Base-by-base conservation (phyloP, 495 filamentous ascomycete species). In the Aspergillus panamensis region DNA sequence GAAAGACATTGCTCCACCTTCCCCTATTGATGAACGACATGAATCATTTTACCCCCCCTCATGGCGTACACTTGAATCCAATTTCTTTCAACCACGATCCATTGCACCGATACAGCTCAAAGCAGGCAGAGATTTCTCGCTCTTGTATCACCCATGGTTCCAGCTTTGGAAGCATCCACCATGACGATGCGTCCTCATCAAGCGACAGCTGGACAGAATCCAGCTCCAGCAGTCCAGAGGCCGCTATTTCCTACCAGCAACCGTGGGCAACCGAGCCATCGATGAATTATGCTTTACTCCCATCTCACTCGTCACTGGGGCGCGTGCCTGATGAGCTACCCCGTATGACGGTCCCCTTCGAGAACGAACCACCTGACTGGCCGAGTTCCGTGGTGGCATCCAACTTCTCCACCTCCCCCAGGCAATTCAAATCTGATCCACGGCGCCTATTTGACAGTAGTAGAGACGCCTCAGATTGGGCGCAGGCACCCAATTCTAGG, bases 51-150 rank as follows among this genome's bases (percentile, higher is more conserved):
- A 55, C 60, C 21, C 32, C 53, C 25, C 51, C 63, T 32, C 54
- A 61, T 48, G 52, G 53, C 42, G 63, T 58, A 25, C 54, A 55
- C 45, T 31, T 62, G 48, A 63, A 59, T 58, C 65, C 67, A 45
- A 57, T 66, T 40, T 52, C 72, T 62, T 66, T 62, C 58, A 63
- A 61, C 58, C 69, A 65, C 60, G 62, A 53, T 20, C 65, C 63
- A 54, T 60, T 58, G 47, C 59, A 63, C 8, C 55, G 56, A 33
- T 54, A 52, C 31, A 49, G 48, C 30, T 54, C 57, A 42, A 66
- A 40, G 60, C 65, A 62, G 63, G 64, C 68, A 60, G 60, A 55
- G 32, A 42, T 62, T 14, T 20, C 56, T 48, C 31, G 60, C 45
- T 59, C 59, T 37, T 51, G 57, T 25, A 56, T 58, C 31, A 20